Percentiles rank a stretch among this genome's conserved stretches.
phyloP scores from a whole-genome alignment of 1,139 yeast genomes.

The Yamadazyma diospyri region DNA sequence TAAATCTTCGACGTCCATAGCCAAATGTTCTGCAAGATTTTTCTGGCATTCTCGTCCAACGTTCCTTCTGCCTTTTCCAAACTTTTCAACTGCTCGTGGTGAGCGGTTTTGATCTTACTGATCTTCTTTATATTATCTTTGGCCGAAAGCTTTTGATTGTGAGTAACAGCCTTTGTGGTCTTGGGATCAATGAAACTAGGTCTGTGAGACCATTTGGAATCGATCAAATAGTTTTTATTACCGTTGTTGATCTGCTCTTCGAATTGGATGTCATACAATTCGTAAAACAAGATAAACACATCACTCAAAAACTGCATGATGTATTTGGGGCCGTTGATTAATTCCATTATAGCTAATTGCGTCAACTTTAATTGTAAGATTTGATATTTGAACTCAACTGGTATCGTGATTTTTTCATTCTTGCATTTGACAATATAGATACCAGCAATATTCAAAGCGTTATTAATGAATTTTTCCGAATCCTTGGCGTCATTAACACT shows the following conservation, averaged over 20 bases:
- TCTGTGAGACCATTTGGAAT: conserved; percentile 43
- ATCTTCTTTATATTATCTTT: conserved; percentile 20
- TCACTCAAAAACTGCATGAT: conserved; percentile 67
- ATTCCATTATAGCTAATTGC: conserved; percentile 68
- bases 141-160: conserved; percentile 16
- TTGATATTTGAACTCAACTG: conserved; percentile 45
- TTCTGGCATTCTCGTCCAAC: conserved; percentile 17
- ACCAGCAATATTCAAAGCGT: conserved; percentile 44
- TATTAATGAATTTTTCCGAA: conserved; percentile 38
- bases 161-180: conserved; percentile 1
- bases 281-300: conserved; percentile 58
- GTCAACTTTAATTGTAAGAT: conserved; percentile 73
- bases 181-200: conserved; percentile 45
- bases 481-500: conserved; percentile 20
- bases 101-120: conserved; percentile 13
- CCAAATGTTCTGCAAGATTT: conserved; percentile 65
- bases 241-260: conserved; percentile 14
- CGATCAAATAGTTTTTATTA: conserved; percentile 10
- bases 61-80: conserved; percentile 3
- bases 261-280: conserved; percentile 43
- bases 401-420: conserved; percentile 25
- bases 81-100: conserved; percentile 9
- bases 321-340: conserved; percentile 54
- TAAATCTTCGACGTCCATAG: conserved; percentile 69
- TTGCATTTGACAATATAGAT: conserved; percentile 31